Conservation (phyloP, 305 asterid genomes). For the Fraxinus sp. region DNA sequence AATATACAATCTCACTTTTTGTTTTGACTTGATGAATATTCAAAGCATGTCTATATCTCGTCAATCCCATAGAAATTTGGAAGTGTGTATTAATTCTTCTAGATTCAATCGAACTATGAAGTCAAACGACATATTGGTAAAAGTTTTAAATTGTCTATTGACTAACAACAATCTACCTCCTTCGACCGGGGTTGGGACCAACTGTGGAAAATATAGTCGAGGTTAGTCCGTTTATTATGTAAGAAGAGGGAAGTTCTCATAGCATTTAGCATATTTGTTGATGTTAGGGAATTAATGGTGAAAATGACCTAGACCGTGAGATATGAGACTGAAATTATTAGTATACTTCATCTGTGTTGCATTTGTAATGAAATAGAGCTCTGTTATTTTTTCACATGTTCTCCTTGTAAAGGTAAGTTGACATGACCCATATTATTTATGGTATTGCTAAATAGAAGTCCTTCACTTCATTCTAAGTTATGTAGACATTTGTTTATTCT, state of each 20-base stretch:
- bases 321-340: neutral
- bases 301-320: neutral
- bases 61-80: neutral
- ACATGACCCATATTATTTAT: conserved; percentile 1
- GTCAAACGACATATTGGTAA: neutral
- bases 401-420: neutral
- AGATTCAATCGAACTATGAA: neutral
- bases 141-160: neutral
- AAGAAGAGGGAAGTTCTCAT: neutral
- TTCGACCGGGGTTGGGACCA: neutral
- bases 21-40: neutral
- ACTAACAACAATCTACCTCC: neutral
- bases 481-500: neutral
- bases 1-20: neutral
- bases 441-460: neutral
- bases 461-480: neutral
- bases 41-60: neutral
- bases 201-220: neutral
- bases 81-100: neutral
- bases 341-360: neutral
- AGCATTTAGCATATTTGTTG: neutral
- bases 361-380: neutral
- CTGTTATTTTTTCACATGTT: neutral
- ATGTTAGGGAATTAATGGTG: neutral
- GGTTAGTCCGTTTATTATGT: neutral